phyloP scores from a whole-genome alignment of 164 flowering plant genomes.

The Pachysandra terminalis region DNA sequence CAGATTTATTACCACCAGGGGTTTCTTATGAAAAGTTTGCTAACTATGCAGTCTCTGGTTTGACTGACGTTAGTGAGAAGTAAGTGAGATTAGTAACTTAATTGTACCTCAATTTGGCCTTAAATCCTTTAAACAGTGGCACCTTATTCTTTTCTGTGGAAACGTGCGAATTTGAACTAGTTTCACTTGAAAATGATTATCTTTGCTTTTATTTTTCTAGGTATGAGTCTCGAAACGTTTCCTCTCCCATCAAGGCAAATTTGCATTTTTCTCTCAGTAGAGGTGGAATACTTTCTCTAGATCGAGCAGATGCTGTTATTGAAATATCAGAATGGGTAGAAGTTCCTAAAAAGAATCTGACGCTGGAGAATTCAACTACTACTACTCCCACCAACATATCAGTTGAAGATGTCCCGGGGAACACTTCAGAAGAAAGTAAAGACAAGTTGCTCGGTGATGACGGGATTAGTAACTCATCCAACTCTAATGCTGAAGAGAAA shows the following conservation, averaged over 20 bases:
- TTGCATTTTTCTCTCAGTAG: constrained; percentile 91
- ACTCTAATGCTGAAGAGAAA: constrained; percentile 39
- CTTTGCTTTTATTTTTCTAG: constrained; percentile 28
- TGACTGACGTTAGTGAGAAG: constrained; percentile 81
- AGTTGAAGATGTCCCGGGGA: constrained; percentile 39
- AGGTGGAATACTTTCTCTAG: constrained; percentile 83
- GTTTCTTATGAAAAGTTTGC: constrained; percentile 60
- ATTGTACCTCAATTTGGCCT: constrained; percentile 2
- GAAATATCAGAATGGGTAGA: constrained; percentile 97
- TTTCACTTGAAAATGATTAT: not conserved
- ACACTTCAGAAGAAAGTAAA: constrained; percentile 43
- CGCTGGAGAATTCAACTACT: constrained; percentile 61
- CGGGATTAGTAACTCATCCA: constrained; percentile 26
- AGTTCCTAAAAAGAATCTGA: constrained; percentile 75
- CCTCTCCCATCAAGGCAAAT: constrained; percentile 91
- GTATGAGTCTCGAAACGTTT: constrained; percentile 81
- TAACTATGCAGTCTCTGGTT: constrained; percentile 73
- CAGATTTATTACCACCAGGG: constrained; percentile 76
- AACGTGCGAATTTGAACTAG: not conserved
- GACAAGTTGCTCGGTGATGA: constrained; percentile 35
- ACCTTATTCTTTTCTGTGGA: not conserved
- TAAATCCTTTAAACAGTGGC: not conserved
- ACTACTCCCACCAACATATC: constrained; percentile 46
- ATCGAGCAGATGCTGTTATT: constrained; percentile 88
- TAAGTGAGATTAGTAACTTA: constrained; percentile 34